Evolutionary conservation across 2,329 filamentous ascomycete species (phyloP), one percentile per base, ranked within the genome.

Genomic region (Xylaria multiplex): DNA sequence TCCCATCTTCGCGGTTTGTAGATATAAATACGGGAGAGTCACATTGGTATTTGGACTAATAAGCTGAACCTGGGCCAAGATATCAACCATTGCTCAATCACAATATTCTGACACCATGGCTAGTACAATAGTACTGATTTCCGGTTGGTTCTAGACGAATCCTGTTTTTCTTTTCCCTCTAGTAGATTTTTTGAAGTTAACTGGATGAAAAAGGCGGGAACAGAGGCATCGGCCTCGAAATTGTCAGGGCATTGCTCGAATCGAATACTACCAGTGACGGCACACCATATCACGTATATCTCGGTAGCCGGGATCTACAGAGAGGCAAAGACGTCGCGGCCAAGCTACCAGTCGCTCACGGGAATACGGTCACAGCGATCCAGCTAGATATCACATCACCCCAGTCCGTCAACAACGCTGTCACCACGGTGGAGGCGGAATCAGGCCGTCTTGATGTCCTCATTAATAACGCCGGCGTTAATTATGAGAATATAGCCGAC

Each of bases 391-490:
- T 67, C 50, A 70, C 58, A 1, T 64, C 63, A 1, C 54, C 64
- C 16, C 52, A 65, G 27, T 72, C 70, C 9, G 60, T 73, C 40
- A 42, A 45, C 45, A 30, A 16, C 27, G 71, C 70, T 22, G 70
- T 61, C 7, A 54, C 60, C 1, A 24, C 49, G 4, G 66, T 71
- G 22, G 43, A 68, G 45, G 49, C 62, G 8, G 50, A 68, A 9
- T 50, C 37, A 2, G 71, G 70, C 13, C 66, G 70, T 2, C 43
- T 73, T 13, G 71, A 73, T 46, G 61, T 70, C 37, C 67, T 73
- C 11, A 59, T 72, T 55, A 71, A 72, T 62, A 73, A 73, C 49
- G 70, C 67, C 27, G 70, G 67, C 16, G 62, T 67, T 40, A 69
- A 63, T 24, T 16, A 45, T 55, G 24, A 27, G 27, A 40, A 24